Evolutionary conservation across 495 filamentous ascomycete species (phyloP).

Genomic region (Trichoderma gamsii): DNA sequence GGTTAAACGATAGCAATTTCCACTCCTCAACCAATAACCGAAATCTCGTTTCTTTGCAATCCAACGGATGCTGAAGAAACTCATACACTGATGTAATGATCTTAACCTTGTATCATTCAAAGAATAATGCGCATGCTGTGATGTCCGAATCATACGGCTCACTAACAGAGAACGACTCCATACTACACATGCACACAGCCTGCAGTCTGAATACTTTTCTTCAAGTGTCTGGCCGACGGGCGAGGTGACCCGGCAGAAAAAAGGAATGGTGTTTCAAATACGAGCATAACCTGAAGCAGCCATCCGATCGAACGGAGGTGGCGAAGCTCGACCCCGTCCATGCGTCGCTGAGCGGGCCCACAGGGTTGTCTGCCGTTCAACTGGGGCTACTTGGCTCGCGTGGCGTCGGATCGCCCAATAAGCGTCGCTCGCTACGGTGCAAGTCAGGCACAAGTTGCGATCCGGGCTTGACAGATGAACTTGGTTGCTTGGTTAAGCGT

Average conservation of each 20-base stretch:
- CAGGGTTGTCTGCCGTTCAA: not conserved
- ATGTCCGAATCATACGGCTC: too few species aligned
- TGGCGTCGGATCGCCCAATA: not conserved
- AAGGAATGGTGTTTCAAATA: not conserved
- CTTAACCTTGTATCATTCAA: too few species aligned
- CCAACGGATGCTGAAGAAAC: too few species aligned
- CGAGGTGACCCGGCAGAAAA: not conserved
- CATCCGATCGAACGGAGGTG: conserved; percentile 5
- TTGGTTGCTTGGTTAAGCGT: not conserved
- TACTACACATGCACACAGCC: not conserved
- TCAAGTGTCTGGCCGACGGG: not conserved
- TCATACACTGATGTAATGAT: too few species aligned
- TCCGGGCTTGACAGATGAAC: not conserved
- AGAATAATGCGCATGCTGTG: too few species aligned
- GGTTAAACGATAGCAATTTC: too few species aligned
- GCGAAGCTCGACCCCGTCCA: not conserved
- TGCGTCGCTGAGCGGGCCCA: not conserved
- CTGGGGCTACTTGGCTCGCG: not conserved
- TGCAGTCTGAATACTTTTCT: not conserved
- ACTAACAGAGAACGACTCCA: too few species aligned
- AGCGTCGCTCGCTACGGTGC: not conserved
- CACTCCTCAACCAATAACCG: too few species aligned
- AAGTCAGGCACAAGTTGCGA: not conserved
- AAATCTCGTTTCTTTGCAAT: too few species aligned
- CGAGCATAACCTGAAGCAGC: conserved; percentile 9